Base-by-base conservation (phyloP, 2,329 filamentous ascomycete species). In the Fusarium citri region DNA sequence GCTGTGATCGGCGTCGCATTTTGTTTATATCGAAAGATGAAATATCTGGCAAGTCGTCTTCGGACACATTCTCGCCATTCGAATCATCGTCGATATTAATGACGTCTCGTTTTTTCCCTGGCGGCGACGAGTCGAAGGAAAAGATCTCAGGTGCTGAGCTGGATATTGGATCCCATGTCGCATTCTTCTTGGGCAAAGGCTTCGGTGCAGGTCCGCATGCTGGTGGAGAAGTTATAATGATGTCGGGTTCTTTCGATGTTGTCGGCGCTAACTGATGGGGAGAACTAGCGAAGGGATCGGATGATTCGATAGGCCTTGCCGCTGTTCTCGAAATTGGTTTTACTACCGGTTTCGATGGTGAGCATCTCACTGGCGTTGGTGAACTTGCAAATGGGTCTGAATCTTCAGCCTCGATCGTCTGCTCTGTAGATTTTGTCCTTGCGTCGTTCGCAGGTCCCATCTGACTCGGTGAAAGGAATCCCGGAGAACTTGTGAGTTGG, bases 1-100 rank as follows among this genome's bases (percentile, higher is more conserved):
- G 57, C 12, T 72, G 71, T 0, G 75, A 68, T 41, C 68, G 65
- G 10, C 61, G 62, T n/a, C 60, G 73, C 16, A 68, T 59, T 42
- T 76, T 80, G 10, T 76, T 71, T 26, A 82, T 69, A 42, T 82
- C 78, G 20, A 86, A 78, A 9, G 81, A 77, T 8, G 72, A 71
- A 23, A 87, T 77, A 26, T 86, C 84, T 2, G 86, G 85, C 8
- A 89, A 77, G 0, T 85, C 85, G 23, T 84, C 83, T 7, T 84
- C 84, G 1, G 82, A 82, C 6, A 75, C 68, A 0, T 62, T 50
- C 6, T 67, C 66, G 8, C 68, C 66, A 3, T 78, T 77, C 1
- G 79, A 78, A 40, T 81, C 77, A 31, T 81, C 77, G 20, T 79
- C 81, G 22, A 84, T 73, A 26, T 76, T 73, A 28, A 84, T 83